Evolutionary conservation across 2,329 filamentous ascomycete genomes (phyloP).

Genomic region (Mariannaea elegans): DNA sequence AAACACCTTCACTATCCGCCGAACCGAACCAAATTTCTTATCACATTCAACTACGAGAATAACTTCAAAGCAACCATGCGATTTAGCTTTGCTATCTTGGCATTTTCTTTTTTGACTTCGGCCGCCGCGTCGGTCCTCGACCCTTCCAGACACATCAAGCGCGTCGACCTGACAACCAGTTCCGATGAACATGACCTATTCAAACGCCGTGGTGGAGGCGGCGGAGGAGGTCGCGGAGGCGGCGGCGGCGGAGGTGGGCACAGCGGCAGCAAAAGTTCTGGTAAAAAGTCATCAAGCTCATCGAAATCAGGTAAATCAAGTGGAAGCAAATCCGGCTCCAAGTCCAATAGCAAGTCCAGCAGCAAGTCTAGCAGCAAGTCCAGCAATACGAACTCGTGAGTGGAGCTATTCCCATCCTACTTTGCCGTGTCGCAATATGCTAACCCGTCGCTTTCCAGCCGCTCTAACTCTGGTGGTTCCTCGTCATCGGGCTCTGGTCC

Average conservation of each 20-base stretch:
- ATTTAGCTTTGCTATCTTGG: conserved; percentile 41
- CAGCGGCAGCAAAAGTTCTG: conserved; percentile 34
- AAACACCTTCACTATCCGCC: no score
- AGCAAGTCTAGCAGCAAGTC: conserved; percentile 23
- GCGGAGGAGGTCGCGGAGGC: conserved; percentile 58
- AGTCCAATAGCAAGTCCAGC: conserved; percentile 5
- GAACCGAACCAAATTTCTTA: no score
- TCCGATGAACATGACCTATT: conserved; percentile 57
- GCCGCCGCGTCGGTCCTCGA: conserved; percentile 38
- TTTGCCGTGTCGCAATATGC: neutral
- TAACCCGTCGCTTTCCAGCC: conserved; percentile 4
- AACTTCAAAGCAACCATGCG: conserved; percentile 39
- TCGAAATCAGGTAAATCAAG: conserved; percentile 16
- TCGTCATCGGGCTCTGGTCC: conserved; percentile 68
- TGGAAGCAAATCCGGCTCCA: conserved; percentile 24
- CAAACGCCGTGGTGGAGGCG: conserved; percentile 70
- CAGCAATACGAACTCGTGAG: conserved; percentile 21
- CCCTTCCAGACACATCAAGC: conserved; percentile 34
- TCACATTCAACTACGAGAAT: no score
- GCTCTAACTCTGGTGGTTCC: conserved; percentile 55
- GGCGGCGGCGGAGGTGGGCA: conserved; percentile 36
- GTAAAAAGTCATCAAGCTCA: conserved; percentile 33
- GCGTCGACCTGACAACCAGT: conserved; percentile 34
- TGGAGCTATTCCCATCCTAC: neutral
- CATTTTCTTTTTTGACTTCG: conserved; percentile 42